These are phyloP conservation scores for Nitzschia palea DNA, from an alignment of 108 stramenopile genomes.

Conservation along the genomic window DNA sequence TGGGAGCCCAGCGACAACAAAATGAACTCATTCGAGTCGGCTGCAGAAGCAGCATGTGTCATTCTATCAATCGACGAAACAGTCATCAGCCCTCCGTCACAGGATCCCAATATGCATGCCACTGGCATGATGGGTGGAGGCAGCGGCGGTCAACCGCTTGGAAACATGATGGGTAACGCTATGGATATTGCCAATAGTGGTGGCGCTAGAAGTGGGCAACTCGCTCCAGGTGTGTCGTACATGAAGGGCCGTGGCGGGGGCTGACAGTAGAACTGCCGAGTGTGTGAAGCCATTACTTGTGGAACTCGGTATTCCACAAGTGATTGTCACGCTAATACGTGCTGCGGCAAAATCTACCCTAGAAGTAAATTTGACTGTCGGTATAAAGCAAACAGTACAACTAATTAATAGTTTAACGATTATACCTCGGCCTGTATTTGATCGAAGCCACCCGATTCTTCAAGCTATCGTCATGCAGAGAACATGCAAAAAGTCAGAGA, in stretches of 20 bases:
- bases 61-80: constrained; percentile 99
- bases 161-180: constrained; percentile 84
- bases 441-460: constrained; percentile 5
- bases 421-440: background rate
- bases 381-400: background rate
- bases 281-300: no score
- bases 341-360: no score
- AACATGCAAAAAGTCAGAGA: background rate
- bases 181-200: constrained; percentile 86
- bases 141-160: constrained; percentile 53
- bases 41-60: constrained; percentile 97
- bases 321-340: no score
- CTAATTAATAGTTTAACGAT: background rate
- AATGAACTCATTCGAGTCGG: constrained; percentile 87
- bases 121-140: constrained; percentile 70
- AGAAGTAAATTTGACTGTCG: no score
- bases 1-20: constrained; percentile 99
- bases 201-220: constrained; percentile 78
- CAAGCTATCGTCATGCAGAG: background rate
- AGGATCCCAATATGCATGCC: constrained; percentile 80
- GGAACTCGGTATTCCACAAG: no score
- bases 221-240: constrained; percentile 84
- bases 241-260: constrained; percentile 82
- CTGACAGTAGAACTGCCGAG: no score
- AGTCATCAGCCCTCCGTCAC: constrained; percentile 92